Base-by-base conservation (phyloP, 441 rosid species). In the Populus hybrid region DNA sequence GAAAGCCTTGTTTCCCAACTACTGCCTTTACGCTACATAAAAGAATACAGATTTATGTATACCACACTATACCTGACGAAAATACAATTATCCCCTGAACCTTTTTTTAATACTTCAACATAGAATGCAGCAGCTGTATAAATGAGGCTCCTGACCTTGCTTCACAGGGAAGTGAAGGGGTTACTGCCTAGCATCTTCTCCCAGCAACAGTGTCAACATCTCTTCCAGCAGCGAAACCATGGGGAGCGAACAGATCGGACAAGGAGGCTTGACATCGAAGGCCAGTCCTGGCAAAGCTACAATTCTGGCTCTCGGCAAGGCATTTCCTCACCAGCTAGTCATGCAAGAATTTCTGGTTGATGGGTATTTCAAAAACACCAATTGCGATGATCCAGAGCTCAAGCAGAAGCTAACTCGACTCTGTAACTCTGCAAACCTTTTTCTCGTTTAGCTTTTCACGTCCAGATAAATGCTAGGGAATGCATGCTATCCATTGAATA, bases 291-390 rank as follows among this genome's bases (percentile, higher is more conserved):
- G 98, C 7, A 94, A 91, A 87, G 97, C 98, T 12, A 84, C 97
- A 24, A 92, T 94, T 80, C 85, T 95, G 84, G 92, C 97, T 57
- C 86, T 92, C 1, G 97, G 98, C 67, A 94, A 92, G 87, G 98
- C 98, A 59, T 95, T 95, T 77, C 99, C 99, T 75, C 89, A 89
- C 82, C 99, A 95, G 89, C 97, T 95, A 46, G 97, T 95, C 63
- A 94, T 95, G 98, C 99, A 95, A 76, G 97, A 94, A 71, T 90
- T 88, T 72, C 87, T 95, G 71, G 98, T 95, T 71, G 98, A 95
- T 81, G 98, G 98, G 12, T 94, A 91, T 80, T 95, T 95, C 89
- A 91, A 77, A 86, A 89, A 86, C 87, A 94, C 97, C 87, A 95
- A 90, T 63, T 95, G 99, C 30, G 90, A 94, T 66, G 97, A 95